Conservation (phyloP, 1,284 basidiomycete genomes). For the Singerocomus inundabilis region DNA sequence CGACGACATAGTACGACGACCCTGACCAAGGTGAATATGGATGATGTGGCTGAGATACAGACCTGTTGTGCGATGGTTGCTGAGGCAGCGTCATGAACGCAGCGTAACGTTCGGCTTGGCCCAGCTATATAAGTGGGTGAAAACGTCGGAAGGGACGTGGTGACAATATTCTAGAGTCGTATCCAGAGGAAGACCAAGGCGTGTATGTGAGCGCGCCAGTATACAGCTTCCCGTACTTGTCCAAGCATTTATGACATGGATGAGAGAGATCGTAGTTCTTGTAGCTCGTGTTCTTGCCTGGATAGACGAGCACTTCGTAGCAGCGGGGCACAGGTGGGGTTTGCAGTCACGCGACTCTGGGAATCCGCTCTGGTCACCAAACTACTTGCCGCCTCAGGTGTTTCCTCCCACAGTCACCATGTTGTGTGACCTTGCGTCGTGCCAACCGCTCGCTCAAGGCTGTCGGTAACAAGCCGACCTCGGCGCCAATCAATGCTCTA, state of each 20-base stretch:
- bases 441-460: no score
- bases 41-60: slow-evolving; percentile 17
- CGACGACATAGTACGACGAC: slow-evolving; percentile 21
- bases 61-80: slow-evolving; percentile 17
- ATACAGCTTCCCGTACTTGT: slow-evolving; percentile 59
- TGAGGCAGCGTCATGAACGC: slow-evolving; percentile 13
- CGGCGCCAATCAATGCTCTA: no score
- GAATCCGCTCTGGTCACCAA: no score
- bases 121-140: slow-evolving; percentile 21
- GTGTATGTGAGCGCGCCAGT: slow-evolving; percentile 57
- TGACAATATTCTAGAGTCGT: slow-evolving; percentile 27
- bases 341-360: no score
- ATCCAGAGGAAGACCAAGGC: no score
- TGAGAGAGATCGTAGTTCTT: slow-evolving; percentile 62
- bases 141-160: slow-evolving; percentile 32
- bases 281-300: slow-evolving; percentile 72
- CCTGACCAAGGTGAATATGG: slow-evolving; percentile 9
- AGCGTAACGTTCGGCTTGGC: slow-evolving; percentile 30
- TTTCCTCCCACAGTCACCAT: no score
- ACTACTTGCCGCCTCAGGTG: no score
- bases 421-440: no score
- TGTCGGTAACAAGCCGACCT: no score
- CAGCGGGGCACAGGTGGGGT: no score
- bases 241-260: slow-evolving; percentile 72
- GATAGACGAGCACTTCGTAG: no score